Conservation (phyloP, 139 green algal species). For the Marvania coccoides region DNA sequence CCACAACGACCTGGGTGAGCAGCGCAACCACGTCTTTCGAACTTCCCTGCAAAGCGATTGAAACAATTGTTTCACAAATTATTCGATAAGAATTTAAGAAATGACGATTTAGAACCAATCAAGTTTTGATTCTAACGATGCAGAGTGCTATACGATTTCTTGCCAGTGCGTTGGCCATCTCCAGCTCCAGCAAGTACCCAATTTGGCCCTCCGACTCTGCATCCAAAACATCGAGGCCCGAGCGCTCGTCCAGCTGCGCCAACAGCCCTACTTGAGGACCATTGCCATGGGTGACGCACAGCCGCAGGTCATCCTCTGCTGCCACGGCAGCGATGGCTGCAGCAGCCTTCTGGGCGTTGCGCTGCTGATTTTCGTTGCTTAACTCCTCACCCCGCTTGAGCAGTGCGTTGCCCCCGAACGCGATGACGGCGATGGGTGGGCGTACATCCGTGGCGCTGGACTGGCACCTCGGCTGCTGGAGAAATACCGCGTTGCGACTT, state of each 20-base stretch:
- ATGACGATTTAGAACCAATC: no score
- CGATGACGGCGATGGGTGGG: slow-evolving; percentile 7
- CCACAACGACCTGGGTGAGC: slow-evolving; percentile 24
- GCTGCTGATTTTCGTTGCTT: slow-evolving; percentile 7
- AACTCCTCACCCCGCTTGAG: slow-evolving; percentile 15
- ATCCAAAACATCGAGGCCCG: slow-evolving; percentile 25
- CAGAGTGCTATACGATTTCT: no score
- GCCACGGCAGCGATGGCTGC: not conserved
- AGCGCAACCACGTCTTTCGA: slow-evolving; percentile 14
- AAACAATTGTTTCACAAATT: no score
- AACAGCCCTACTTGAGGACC: slow-evolving; percentile 27
- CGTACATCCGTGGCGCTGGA: not conserved
- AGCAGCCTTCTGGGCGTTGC: not conserved
- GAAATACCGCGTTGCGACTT: no score
- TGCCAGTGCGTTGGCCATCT: slow-evolving; percentile 15
- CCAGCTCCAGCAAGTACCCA: slow-evolving; percentile 17
- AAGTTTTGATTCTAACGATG: no score
- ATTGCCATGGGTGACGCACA: slow-evolving; percentile 29
- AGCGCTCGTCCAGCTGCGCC: not conserved
- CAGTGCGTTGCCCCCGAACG: slow-evolving; percentile 30
- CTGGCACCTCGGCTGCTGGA: no score
- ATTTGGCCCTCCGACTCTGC: slow-evolving; percentile 29
- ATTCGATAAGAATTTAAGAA: no score
- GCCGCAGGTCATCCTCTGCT: not conserved
- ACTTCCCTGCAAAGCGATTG: not conserved